Percentiles rank a stretch among this genome's conserved stretches.
Evolutionary conservation across 139 green algal species (phyloP).

Genomic region (Tetraselmis striata): DNA sequence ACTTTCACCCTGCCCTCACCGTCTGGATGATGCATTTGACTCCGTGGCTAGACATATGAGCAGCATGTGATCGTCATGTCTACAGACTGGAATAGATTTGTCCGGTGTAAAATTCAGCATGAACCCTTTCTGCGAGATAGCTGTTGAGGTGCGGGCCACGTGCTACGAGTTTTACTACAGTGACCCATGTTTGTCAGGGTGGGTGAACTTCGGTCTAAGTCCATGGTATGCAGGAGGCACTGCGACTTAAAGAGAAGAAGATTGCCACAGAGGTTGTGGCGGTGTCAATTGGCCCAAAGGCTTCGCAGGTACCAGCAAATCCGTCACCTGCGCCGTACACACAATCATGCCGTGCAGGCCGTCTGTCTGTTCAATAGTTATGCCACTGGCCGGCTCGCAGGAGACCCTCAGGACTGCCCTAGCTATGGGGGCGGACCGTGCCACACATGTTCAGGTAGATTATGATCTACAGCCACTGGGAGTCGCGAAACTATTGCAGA

Average conservation of each 20-base stretch:
- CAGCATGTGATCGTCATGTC: no score
- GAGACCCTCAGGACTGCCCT: slow-evolving; percentile 81
- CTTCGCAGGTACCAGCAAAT: slow-evolving; percentile 7
- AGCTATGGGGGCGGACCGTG: slow-evolving; percentile 86
- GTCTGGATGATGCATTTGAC: no score
- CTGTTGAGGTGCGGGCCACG: slow-evolving; percentile 55
- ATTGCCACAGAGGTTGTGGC: slow-evolving; percentile 74
- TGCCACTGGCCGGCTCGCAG: no score
- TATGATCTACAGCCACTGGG: slow-evolving; percentile 61
- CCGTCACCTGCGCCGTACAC: no score
- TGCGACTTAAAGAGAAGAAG: slow-evolving; percentile 73
- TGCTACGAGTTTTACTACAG: not conserved
- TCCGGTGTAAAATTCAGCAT: slow-evolving; percentile 82
- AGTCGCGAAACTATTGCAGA: slow-evolving; percentile 71
- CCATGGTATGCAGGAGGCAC: slow-evolving; percentile 49
- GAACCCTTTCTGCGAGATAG: slow-evolving; percentile 97
- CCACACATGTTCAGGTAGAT: slow-evolving; percentile 66
- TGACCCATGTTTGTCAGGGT: not conserved
- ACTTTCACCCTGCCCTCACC: no score
- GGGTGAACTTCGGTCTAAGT: not conserved
- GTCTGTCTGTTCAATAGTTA: no score
- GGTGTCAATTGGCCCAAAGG: slow-evolving; percentile 67
- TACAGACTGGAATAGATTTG: slow-evolving; percentile 79
- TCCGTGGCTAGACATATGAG: no score
- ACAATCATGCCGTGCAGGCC: no score